Evolutionary conservation across 2,329 filamentous ascomycete genomes (phyloP).

Genomic region (Neurospora sp.): DNA sequence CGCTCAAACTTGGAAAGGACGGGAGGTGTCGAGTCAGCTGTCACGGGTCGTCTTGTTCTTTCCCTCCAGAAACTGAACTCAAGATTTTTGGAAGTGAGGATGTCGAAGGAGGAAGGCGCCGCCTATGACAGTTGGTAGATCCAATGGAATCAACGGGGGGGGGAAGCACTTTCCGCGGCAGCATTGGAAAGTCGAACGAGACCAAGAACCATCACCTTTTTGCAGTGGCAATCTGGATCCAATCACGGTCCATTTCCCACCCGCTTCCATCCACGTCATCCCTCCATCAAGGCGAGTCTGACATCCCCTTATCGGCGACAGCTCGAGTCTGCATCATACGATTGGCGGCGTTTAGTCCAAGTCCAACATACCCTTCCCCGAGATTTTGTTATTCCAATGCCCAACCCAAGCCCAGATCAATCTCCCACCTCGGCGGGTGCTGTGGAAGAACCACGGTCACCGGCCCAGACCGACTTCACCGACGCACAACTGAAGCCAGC

Average conservation of each 20-base stretch:
- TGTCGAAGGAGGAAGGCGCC: neutral
- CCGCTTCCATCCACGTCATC: neutral
- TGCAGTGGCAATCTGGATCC: neutral
- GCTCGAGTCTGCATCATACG: neutral
- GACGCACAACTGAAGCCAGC: slow-evolving; percentile 10
- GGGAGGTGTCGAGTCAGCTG: neutral
- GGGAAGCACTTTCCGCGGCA: neutral
- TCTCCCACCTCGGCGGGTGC: neutral
- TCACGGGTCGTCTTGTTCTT: neutral
- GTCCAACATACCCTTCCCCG: neutral
- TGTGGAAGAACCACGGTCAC: neutral
- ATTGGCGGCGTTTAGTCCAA: neutral
- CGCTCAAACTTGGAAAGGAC: no score
- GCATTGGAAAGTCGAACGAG: neutral
- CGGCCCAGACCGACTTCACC: slow-evolving; percentile 3
- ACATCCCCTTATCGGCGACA: neutral
- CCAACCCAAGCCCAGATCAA: neutral
- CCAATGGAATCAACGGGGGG: neutral
- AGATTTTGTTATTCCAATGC: neutral
- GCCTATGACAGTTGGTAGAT: neutral
- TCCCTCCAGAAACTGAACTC: neutral
- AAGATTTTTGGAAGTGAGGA: neutral
- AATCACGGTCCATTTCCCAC: neutral
- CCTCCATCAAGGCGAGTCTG: neutral
- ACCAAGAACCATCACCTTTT: no score